phyloP scores from a whole-genome alignment of 257 asterid species.

The Rhazya stricta region DNA sequence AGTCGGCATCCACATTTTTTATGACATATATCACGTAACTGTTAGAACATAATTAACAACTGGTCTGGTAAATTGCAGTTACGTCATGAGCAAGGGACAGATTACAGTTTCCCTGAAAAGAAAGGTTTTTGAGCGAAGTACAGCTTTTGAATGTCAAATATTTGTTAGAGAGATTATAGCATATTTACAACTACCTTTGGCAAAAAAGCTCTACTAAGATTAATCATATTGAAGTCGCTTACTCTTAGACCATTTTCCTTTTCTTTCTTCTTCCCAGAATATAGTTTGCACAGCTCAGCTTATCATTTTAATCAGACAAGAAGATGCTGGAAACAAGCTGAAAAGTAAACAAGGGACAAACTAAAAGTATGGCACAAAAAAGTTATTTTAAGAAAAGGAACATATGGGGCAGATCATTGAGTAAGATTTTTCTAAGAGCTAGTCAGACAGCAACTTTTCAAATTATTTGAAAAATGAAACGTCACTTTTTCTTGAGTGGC shows the following conservation, averaged over 20 bases:
- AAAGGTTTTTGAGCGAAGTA: neutral
- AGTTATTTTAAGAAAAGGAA: neutral
- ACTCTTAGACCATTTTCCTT: neutral
- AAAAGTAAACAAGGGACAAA: neutral
- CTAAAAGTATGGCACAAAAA: neutral
- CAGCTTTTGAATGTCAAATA: neutral
- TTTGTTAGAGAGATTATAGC: neutral
- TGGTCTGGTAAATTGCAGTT: neutral
- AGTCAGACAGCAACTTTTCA: neutral
- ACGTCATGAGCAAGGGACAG: neutral
- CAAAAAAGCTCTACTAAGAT: neutral
- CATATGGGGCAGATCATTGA: neutral
- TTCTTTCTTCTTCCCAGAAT: neutral
- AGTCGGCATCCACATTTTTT: neutral
- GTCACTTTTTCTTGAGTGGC: neutral
- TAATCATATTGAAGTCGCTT: neutral
- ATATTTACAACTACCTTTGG: neutral
- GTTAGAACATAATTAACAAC: neutral
- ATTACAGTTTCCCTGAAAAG: neutral
- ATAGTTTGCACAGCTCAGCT: neutral
- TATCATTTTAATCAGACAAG: neutral
- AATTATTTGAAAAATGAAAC: neutral
- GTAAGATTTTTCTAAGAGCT: neutral
- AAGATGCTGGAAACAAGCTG: neutral
- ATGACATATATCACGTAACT: neutral